A percentile compares a stretch with the other conserved stretches of the same genome.
Evolutionary conservation across 768 basidiomycete genomes (phyloP).

Genomic region (Strobilomyces dryophilus): DNA sequence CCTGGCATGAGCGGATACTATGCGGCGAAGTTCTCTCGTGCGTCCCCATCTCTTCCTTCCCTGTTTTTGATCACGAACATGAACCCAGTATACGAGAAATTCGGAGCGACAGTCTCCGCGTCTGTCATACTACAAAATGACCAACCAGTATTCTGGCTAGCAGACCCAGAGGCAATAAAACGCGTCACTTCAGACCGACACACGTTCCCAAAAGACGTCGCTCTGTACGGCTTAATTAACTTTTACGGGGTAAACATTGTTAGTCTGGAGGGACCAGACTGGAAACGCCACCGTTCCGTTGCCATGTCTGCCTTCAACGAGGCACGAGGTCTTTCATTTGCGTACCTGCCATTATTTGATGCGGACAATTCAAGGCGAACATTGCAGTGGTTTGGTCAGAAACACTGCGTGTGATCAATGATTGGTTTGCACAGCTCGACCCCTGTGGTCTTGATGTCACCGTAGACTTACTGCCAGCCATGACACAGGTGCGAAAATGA

Average conservation of each 20-base stretch:
- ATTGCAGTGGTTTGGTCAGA: conserved; percentile 48
- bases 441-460: conserved; percentile 17
- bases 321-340: conserved; percentile 20
- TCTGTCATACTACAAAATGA: conserved; percentile 32
- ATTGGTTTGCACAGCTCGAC: conserved; percentile 43
- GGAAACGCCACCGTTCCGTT: conserved; percentile 44
- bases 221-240: conserved; percentile 38
- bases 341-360: neutral
- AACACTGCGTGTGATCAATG: conserved; percentile 34
- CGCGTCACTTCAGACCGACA: conserved; percentile 29
- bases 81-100: conserved; percentile 34
- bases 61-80: too few species aligned
- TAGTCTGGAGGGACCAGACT: conserved; percentile 39
- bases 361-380: conserved; percentile 32
- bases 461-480: conserved; percentile 9
- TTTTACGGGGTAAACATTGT: conserved; percentile 45
- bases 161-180: conserved; percentile 42
- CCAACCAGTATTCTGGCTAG: conserved; percentile 37
- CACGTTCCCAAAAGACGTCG: conserved; percentile 39
- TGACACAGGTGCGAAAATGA: conserved; percentile 14
- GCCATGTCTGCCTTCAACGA: conserved; percentile 51
- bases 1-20: conserved; percentile 32
- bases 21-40: conserved; percentile 35
- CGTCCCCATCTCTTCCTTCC: conserved; percentile 4
- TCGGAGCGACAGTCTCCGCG: conserved; percentile 37